A percentile compares a stretch with the other conserved stretches of the same genome.
Conservation (phyloP, 139 green algal genomes). For the Trebouxia sp. region DNA sequence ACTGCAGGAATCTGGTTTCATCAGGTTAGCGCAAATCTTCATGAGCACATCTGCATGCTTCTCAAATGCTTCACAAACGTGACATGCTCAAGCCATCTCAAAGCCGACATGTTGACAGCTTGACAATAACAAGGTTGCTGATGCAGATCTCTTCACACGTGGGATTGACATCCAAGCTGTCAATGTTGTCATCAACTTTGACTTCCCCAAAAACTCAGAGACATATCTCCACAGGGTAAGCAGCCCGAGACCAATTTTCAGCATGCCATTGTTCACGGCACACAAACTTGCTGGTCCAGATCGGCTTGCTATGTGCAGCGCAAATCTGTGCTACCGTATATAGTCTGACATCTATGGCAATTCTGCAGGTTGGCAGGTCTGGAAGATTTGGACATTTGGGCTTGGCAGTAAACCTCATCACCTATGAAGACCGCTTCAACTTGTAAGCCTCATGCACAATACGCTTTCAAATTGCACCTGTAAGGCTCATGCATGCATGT, state of each 20-base stretch:
- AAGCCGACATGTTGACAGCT: no score
- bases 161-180: slow-evolving; percentile 99
- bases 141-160: slow-evolving; percentile 90
- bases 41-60: neutral
- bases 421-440: slow-evolving; percentile 98
- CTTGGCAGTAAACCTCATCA: slow-evolving; percentile 98
- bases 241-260: neutral
- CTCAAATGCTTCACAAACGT: neutral
- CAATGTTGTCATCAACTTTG: slow-evolving; percentile 99
- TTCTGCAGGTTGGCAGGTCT: slow-evolving; percentile 80
- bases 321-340: no score
- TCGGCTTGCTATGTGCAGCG: no score
- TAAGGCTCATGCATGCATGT: no score
- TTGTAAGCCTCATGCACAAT: slow-evolving; percentile 63
- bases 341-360: no score
- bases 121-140: neutral
- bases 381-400: slow-evolving; percentile 99
- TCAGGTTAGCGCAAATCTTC: slow-evolving; percentile 63
- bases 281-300: neutral
- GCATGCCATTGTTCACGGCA: neutral
- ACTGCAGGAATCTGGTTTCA: slow-evolving; percentile 98
- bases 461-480: no score
- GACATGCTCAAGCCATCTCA: neutral
- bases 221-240: slow-evolving; percentile 97
- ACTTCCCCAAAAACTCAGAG: slow-evolving; percentile 99